A percentile compares a stretch with the other conserved stretches of the same genome.
These are phyloP conservation scores for Suhomyces xylopsoci DNA, from an alignment of 805 yeast genomes.

Conservation along the genomic window DNA sequence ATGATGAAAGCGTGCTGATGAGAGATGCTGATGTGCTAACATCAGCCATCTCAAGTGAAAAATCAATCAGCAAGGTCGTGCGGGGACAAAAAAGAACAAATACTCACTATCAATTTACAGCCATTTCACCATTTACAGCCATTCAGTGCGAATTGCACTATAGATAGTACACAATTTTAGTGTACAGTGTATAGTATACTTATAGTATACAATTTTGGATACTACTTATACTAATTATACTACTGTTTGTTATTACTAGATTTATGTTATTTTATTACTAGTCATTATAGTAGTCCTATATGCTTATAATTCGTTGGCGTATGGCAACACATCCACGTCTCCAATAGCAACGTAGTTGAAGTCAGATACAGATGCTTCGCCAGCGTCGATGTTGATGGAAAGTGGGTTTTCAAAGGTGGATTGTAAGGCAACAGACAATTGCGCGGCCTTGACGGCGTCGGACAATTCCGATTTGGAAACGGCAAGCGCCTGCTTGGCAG, in stretches of 20 bases:
- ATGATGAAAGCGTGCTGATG: no score
- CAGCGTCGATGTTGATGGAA: constrained; percentile 29
- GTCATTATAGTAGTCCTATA: no score
- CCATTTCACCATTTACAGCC: no score
- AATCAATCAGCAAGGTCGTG: not conserved
- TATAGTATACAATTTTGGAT: no score
- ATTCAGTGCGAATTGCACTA: no score
- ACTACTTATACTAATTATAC: no score
- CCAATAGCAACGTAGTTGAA: constrained; percentile 90
- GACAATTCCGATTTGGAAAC: constrained; percentile 52
- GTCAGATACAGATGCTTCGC: constrained; percentile 48
- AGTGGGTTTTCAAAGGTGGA: constrained; percentile 31
- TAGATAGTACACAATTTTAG: no score
- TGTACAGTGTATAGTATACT: no score
- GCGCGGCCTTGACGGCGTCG: constrained; percentile 44
- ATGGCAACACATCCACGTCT: constrained; percentile 81
- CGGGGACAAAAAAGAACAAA: no score
- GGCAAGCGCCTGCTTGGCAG: constrained; percentile 46
- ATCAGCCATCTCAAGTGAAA: not conserved
- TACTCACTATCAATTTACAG: no score
- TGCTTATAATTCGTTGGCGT: constrained; percentile 76
- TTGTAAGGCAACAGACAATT: constrained; percentile 43
- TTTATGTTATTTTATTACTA: no score
- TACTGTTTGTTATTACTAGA: no score
- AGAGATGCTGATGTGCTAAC: not conserved